These are phyloP conservation scores for Nakazawaea molendinolei DNA, from an alignment of 805 yeast species.

Conservation along the genomic window DNA sequence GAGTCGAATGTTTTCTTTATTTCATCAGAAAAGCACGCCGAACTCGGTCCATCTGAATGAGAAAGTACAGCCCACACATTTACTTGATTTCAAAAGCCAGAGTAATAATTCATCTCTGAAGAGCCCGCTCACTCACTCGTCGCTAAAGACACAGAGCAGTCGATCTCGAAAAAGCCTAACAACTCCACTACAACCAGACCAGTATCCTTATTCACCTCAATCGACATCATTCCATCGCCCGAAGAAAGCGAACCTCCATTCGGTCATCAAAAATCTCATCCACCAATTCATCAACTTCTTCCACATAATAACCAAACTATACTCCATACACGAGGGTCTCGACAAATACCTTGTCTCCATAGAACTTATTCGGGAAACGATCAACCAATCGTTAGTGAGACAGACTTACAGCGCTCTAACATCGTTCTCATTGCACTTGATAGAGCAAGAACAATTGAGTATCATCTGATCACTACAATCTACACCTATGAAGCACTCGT, in stretches of 20 bases:
- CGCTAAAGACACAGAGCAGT: too few species aligned
- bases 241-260: not conserved
- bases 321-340: not conserved
- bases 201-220: not conserved
- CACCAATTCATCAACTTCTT: slow-evolving; percentile 6
- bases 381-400: slow-evolving; percentile 8
- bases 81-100: too few species aligned
- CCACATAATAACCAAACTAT: not conserved
- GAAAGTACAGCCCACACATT: too few species aligned
- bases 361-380: not conserved
- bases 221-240: not conserved
- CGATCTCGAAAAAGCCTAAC: too few species aligned
- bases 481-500: too few species aligned
- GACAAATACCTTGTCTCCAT: too few species aligned
- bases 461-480: not conserved
- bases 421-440: slow-evolving; percentile 3
- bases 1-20: too few species aligned
- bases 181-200: too few species aligned
- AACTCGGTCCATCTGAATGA: too few species aligned
- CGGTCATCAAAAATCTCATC: slow-evolving; percentile 5
- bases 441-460: slow-evolving; percentile 3
- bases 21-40: too few species aligned
- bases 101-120: too few species aligned
- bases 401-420: slow-evolving; percentile 6
- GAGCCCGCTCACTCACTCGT: too few species aligned